A percentile compares a stretch with the other conserved stretches of the same genome.
Conservation (phyloP, 257 asterid species). For the Solanum appendiculatum region DNA sequence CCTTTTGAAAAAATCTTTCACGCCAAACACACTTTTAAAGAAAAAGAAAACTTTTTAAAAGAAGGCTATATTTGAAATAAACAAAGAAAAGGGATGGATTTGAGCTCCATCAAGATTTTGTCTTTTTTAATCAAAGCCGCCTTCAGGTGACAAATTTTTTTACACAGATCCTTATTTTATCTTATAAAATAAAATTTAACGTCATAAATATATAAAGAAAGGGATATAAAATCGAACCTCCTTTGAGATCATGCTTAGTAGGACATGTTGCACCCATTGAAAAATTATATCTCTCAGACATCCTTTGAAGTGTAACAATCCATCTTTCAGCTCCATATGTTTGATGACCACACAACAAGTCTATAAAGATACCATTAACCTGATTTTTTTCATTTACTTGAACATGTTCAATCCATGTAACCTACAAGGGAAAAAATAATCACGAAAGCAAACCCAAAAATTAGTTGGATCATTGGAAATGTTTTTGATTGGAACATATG, state of each 20-base stretch:
- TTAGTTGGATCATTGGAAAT: not conserved
- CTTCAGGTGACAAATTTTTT: not conserved
- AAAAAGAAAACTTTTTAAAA: not conserved
- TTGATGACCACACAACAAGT: constrained; percentile 27
- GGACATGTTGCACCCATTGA: constrained; percentile 19
- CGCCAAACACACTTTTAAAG: not conserved
- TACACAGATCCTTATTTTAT: not conserved
- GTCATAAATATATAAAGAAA: not conserved
- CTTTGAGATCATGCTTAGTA: constrained; percentile 30
- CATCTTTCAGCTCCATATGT: constrained; percentile 73
- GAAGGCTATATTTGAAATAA: not conserved
- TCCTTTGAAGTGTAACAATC: constrained; percentile 47
- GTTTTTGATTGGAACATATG: not conserved
- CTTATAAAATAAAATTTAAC: not conserved
- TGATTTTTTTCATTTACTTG: not conserved
- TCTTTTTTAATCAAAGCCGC: not conserved
- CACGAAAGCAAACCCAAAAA: not conserved
- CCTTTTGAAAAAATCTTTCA: not conserved
- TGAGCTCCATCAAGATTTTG: constrained; percentile 37
- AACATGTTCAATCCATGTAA: not conserved
- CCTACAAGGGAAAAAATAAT: not conserved
- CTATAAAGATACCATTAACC: no score
- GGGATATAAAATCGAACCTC: constrained; percentile 20
- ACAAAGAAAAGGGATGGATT: not conserved
- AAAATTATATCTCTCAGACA: constrained; percentile 49